phyloP scores from a whole-genome alignment of 306 rosid genomes.

The Biancaea sappan region DNA sequence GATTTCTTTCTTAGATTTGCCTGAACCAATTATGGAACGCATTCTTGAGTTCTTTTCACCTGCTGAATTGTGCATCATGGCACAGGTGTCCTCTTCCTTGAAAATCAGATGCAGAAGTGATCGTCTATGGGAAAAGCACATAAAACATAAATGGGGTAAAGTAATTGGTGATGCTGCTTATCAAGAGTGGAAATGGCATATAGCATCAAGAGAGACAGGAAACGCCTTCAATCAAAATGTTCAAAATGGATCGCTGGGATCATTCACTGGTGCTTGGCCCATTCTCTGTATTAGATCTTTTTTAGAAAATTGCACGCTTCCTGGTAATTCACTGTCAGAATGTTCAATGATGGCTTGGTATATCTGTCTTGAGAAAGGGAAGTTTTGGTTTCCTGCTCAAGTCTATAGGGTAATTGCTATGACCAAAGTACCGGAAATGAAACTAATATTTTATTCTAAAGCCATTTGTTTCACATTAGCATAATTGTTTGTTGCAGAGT shows the following conservation, averaged over 20 bases:
- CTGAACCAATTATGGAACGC: conserved; percentile 53
- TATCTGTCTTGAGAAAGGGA: conserved; percentile 57
- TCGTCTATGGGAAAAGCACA: conserved; percentile 56
- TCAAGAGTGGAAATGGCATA: conserved; percentile 48
- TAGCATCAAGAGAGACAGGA: conserved; percentile 29
- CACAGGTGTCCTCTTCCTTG: conserved; percentile 51
- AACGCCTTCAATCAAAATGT: conserved; percentile 6
- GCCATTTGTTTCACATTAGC: background rate
- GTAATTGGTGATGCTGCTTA: conserved; percentile 49
- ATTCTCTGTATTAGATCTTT: conserved; percentile 33
- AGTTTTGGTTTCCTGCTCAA: conserved; percentile 69
- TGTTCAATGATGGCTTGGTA: conserved; percentile 53
- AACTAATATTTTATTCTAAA: background rate
- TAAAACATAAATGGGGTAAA: conserved; percentile 53
- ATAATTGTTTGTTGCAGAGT: conserved; percentile 35
- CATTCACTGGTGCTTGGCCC: conserved; percentile 27
- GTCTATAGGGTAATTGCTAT: conserved; percentile 50
- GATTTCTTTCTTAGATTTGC: conserved; percentile 53
- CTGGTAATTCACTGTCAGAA: conserved; percentile 21
- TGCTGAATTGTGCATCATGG: conserved; percentile 48
- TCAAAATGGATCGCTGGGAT: conserved; percentile 36
- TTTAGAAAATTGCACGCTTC: conserved; percentile 22
- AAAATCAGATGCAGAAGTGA: conserved; percentile 53
- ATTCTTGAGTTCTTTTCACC: conserved; percentile 60
- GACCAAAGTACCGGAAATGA: background rate